Conservation (phyloP, 1,284 basidiomycete genomes). For the Caloboletus firmus region DNA sequence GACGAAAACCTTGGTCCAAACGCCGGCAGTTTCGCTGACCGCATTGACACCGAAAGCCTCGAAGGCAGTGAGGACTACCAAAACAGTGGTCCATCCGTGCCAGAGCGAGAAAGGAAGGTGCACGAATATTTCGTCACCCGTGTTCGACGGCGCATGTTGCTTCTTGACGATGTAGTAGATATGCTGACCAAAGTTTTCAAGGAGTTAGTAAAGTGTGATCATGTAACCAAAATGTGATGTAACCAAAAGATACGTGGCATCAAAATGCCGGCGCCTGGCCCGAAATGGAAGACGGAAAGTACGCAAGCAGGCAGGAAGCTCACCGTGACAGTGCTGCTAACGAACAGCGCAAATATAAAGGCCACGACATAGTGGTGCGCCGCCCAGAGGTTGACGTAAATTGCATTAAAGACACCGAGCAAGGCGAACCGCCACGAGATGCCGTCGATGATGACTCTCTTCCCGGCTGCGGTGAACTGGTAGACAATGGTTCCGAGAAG, state of each 20-base stretch:
- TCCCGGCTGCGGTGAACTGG: conserved; percentile 84
- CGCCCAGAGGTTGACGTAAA: conserved; percentile 84
- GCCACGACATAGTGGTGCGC: conserved; percentile 72
- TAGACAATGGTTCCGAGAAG: conserved; percentile 87
- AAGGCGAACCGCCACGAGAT: conserved; percentile 89
- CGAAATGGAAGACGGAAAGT: conserved; percentile 9
- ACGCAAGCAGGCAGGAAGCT: conserved; percentile 20
- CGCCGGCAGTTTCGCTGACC: conserved; percentile 61
- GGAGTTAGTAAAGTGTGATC: conserved; percentile 15
- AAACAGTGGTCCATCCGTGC: conserved; percentile 93
- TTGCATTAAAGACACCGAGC: conserved; percentile 78
- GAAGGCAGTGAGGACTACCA: conserved; percentile 86
- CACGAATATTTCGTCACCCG: conserved; percentile 76
- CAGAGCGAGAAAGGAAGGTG: conserved; percentile 91
- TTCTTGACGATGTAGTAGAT: conserved; percentile 94
- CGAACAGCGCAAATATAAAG: conserved; percentile 84
- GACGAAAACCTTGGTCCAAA: conserved; percentile 93
- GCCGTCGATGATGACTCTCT: conserved; percentile 79
- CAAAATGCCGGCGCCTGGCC: conserved; percentile 1
- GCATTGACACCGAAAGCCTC: conserved; percentile 89
- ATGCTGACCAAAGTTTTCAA: conserved; percentile 47
- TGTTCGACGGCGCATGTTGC: conserved; percentile 63
- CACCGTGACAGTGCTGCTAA: conserved; percentile 76
- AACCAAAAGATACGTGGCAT: conserved; percentile 2
- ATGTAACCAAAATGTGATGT: conserved; percentile 4